These are phyloP conservation scores for Gyrodon lividus DNA, from an alignment of 768 basidiomycete genomes.

Conservation along the genomic window DNA sequence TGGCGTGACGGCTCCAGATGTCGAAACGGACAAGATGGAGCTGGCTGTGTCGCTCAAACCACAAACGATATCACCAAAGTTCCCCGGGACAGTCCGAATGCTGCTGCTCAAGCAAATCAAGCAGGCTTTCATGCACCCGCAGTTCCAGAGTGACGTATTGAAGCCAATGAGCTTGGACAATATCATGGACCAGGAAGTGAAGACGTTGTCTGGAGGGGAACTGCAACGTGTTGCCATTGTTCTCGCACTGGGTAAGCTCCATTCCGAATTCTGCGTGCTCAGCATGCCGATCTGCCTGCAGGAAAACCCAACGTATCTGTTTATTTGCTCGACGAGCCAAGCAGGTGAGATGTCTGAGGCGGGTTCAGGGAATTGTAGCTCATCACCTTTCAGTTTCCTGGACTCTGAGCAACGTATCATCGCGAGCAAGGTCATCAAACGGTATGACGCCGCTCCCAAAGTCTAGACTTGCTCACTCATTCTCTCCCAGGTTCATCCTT, in stretches of 20 bases:
- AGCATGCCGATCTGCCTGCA: slow-evolving; percentile 21
- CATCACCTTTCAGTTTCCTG: slow-evolving; percentile 61
- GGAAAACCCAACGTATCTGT: slow-evolving; percentile 80
- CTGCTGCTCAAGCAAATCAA: slow-evolving; percentile 93
- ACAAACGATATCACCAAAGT: slow-evolving; percentile 97
- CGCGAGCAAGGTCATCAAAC: slow-evolving; percentile 96
- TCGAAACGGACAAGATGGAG: slow-evolving; percentile 76
- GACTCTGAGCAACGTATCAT: slow-evolving; percentile 99
- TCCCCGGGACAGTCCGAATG: slow-evolving; percentile 96
- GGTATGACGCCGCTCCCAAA: slow-evolving; percentile 42
- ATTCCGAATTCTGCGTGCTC: background rate
- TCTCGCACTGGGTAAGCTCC: slow-evolving; percentile 70
- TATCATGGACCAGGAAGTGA: slow-evolving; percentile 97
- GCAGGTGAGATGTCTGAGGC: slow-evolving; percentile 46
- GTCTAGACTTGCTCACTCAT: slow-evolving; percentile 2
- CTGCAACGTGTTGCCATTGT: slow-evolving; percentile 96
- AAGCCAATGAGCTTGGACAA: slow-evolving; percentile 96
- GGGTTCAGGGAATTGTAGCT: background rate
- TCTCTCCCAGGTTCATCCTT: slow-evolving; percentile 71
- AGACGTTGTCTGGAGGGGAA: slow-evolving; percentile 98
- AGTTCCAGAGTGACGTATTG: slow-evolving; percentile 97
- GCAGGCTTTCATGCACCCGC: slow-evolving; percentile 96
- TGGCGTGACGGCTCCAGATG: slow-evolving; percentile 82
- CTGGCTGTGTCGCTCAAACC: slow-evolving; percentile 94
- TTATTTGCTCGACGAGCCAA: slow-evolving; percentile 95